A percentile compares a stretch with the other conserved stretches of the same genome.
These are phyloP conservation scores for Trichothecium sympodiale DNA, from an alignment of 2,329 filamentous ascomycete species.

Conservation along the genomic window DNA sequence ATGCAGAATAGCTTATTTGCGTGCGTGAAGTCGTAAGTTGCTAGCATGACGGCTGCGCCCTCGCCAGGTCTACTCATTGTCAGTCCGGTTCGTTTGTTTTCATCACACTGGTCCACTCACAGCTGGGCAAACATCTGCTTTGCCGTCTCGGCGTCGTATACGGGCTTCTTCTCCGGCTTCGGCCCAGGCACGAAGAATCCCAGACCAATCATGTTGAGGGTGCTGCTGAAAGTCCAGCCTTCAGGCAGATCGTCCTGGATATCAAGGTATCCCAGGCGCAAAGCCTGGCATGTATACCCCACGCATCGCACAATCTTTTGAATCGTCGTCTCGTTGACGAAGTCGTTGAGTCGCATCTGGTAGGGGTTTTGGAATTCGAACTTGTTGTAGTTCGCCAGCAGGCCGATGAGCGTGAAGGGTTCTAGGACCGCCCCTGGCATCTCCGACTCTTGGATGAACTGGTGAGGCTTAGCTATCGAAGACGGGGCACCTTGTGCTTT, in stretches of 20 bases:
- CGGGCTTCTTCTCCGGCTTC: constrained; percentile 44
- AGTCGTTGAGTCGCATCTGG: constrained; percentile 81
- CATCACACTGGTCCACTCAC: too few relatives aligned
- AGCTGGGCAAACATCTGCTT: constrained; percentile 72
- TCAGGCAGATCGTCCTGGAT: constrained; percentile 86
- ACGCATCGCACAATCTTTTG: constrained; percentile 69
- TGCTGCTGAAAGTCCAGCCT: constrained; percentile 74
- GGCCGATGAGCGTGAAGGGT: constrained; percentile 72
- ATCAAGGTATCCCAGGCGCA: constrained; percentile 68
- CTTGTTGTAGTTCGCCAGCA: constrained; percentile 97
- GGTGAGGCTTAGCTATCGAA: constrained; percentile 2
- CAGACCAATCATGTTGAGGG: constrained; percentile 75
- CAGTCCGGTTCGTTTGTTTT: constrained; percentile 7
- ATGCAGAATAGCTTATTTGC: constrained; percentile 93
- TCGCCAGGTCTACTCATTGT: constrained; percentile 52
- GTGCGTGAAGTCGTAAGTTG: constrained; percentile 86
- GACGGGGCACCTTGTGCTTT: neutral
- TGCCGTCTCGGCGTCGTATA: constrained; percentile 65
- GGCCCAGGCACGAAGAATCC: constrained; percentile 61
- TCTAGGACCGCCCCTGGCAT: constrained; percentile 51
- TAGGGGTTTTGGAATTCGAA: constrained; percentile 98
- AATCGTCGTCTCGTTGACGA: constrained; percentile 85
- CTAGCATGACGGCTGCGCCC: constrained; percentile 69
- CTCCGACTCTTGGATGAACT: constrained; percentile 76
- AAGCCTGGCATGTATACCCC: constrained; percentile 55